phyloP scores from a whole-genome alignment of 2,329 filamentous ascomycete species.

The Sordariomycetes sp. region DNA sequence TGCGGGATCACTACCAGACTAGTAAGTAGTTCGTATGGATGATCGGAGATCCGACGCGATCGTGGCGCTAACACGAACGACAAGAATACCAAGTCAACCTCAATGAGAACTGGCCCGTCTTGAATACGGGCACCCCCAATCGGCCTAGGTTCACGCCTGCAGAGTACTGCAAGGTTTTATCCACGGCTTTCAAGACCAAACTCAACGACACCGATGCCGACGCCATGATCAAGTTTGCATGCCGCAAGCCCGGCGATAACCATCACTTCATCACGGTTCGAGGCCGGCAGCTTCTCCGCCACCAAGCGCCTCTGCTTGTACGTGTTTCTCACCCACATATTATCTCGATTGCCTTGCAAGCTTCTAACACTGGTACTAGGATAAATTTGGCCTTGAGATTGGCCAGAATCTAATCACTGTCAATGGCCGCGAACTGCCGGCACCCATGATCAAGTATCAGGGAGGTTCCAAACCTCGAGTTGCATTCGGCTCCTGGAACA shows the following conservation, averaged over 20 bases:
- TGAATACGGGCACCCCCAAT: conserved; percentile 52
- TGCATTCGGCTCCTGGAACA: conserved; percentile 58
- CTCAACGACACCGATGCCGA: conserved; percentile 49
- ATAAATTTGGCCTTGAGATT: conserved; percentile 53
- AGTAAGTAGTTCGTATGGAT: conserved; percentile 21
- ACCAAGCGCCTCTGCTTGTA: conserved; percentile 36
- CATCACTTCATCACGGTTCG: conserved; percentile 51
- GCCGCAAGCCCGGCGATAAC: conserved; percentile 55
- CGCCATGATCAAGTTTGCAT: conserved; percentile 63
- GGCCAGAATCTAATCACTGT: conserved; percentile 58
- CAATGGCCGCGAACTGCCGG: conserved; percentile 52
- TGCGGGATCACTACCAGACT: conserved; percentile 29
- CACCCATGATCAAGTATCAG: conserved; percentile 39
- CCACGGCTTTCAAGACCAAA: conserved; percentile 42
- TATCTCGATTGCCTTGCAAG: conserved; percentile 8
- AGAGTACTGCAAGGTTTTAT: conserved; percentile 52
- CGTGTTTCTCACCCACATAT: conserved; percentile 21
- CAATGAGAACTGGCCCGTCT: conserved; percentile 36
- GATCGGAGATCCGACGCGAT: not conserved
- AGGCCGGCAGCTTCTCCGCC: conserved; percentile 45
- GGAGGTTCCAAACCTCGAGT: conserved; percentile 17
- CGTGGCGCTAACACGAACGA: not conserved
- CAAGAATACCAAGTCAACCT: conserved; percentile 22
- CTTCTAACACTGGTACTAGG: conserved; percentile 5
- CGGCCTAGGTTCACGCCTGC: conserved; percentile 55